Evolutionary conservation across 129 eudicot species (phyloP), one percentile per base, ranked within the genome.

Genomic region (Lonicera japonica): DNA sequence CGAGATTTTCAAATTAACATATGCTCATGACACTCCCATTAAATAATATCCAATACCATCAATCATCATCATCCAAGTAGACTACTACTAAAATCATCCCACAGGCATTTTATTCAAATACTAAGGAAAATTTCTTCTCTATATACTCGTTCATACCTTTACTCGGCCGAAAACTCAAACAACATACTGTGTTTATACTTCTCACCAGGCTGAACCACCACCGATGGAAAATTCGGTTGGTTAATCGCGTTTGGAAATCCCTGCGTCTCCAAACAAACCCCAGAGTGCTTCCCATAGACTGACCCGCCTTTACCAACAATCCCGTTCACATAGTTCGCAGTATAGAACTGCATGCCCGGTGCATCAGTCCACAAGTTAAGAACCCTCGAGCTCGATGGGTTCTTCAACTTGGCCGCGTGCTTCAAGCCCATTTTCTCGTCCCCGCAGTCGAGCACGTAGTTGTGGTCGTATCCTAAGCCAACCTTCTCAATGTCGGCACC

Each of bases 261-360:
- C 47, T 90, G 97, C 0, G 99, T 88, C 86, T 94, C 99, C 73
- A 94, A 63, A 66, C 99, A 94, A 5, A 71, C 81, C n/a, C 85
- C 96, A 0, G 79, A 43, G 11, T 94, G 96, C 60, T 94, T 94
- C 17, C 61, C 85, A 25, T 94, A 94, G 0, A 80, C 89, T 8
- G 85, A 83, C 17, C 96, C 95, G 10, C 87, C 95, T 94, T 94
- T 94, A 8, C 99, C 99, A 25, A 54, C 70, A 52, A 94, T 34
- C 8, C 96, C 95, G 0, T 78, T 73, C 29, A 88, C 87, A 66
- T 82, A 85, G 64, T 94, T 94, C 2, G 73, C 99, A 0, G 95
- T 94, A 64, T 94, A 94, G 76, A 94, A 88, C 79, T 94, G 96
- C 90, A 94, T 70, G 4, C 99, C 99, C 0, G 99, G 99, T 2